phyloP scores from a whole-genome alignment of 768 basidiomycete genomes.

The Rhizopogon vulgaris region DNA sequence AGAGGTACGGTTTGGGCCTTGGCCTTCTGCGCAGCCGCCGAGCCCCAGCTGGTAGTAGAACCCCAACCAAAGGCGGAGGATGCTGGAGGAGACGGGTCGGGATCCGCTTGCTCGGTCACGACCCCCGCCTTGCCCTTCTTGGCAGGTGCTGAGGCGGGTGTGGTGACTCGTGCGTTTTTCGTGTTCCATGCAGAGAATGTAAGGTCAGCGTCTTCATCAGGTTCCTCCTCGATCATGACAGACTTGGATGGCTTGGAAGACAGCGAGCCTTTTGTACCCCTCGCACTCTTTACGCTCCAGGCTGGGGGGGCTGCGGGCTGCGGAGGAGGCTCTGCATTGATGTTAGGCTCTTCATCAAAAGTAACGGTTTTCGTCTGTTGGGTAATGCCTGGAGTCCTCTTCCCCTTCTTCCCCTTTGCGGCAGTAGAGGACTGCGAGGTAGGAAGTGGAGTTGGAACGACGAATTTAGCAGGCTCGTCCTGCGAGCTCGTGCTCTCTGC shows the following conservation, averaged over 20 bases:
- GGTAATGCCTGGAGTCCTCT: conserved; percentile 12
- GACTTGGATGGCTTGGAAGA: conserved; percentile 18
- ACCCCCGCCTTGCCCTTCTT: conserved; percentile 10
- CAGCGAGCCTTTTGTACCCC: conserved; percentile 6
- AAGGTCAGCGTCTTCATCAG: conserved; percentile 19
- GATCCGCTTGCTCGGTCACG: conserved; percentile 8
- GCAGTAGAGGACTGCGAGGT: conserved; percentile 2
- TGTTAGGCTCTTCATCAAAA: conserved; percentile 12
- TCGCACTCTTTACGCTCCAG: conserved; percentile 13
- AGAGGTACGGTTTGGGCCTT: neutral
- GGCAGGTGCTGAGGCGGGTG: neutral
- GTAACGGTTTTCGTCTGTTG: conserved; percentile 12
- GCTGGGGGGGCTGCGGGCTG: conserved; percentile 4
- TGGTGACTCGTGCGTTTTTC: neutral
- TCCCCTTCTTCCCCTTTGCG: conserved; percentile 20
- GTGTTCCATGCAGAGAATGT: neutral
- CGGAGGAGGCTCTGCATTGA: conserved; percentile 16
- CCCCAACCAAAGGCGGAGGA: conserved; percentile 7
- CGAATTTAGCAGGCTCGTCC: neutral
- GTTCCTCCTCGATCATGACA: conserved; percentile 21
- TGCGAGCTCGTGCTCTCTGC: neutral
- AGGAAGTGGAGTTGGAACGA: neutral
- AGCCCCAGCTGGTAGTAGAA: conserved; percentile 9
- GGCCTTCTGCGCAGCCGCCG: conserved; percentile 10
- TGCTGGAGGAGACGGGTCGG: conserved; percentile 5